Percentiles rank a stretch among this genome's conserved stretches.
phyloP scores from a whole-genome alignment of 2,329 filamentous ascomycete species.

The Pestalotiopsis sp. region DNA sequence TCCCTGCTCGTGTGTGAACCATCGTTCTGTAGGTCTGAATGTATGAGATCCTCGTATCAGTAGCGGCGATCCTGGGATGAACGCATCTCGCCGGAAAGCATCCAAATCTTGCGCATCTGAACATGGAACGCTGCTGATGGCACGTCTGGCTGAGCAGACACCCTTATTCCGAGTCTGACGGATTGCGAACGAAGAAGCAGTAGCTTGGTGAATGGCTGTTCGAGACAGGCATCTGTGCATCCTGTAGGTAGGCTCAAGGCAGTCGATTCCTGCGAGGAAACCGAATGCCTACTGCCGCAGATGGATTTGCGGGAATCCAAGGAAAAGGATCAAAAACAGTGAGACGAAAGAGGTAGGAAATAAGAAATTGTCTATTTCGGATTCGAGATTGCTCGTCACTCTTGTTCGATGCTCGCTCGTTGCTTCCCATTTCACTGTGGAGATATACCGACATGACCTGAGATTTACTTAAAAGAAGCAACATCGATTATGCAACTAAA shows the following conservation, averaged over 20 bases:
- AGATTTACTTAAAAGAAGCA: not conserved
- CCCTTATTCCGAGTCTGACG: fast-evolving
- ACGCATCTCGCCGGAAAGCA: constrained; percentile 24
- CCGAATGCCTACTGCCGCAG: not conserved
- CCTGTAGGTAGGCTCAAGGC: not conserved
- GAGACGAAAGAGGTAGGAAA: not conserved
- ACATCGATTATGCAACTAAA: not conserved
- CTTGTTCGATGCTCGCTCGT: not conserved
- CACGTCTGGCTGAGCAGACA: not conserved
- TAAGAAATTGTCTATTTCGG: not conserved
- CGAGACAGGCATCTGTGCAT: not conserved
- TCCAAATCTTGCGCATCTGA: constrained; percentile 19
- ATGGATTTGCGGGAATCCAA: too few species aligned
- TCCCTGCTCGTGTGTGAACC: constrained; percentile 26
- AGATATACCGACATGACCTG: not conserved
- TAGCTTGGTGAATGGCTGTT: not conserved
- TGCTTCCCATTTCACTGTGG: not conserved
- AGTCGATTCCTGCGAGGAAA: not conserved
- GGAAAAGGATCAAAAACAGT: not conserved
- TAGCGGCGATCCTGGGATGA: constrained; percentile 23
- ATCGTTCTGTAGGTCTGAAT: constrained; percentile 26
- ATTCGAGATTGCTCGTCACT: not conserved
- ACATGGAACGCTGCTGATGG: not conserved
- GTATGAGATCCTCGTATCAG: constrained; percentile 20
- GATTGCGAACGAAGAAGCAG: not conserved